phyloP scores from a whole-genome alignment of 192 early-diverging fungal species.

The Martensiomyces pterosporus region DNA sequence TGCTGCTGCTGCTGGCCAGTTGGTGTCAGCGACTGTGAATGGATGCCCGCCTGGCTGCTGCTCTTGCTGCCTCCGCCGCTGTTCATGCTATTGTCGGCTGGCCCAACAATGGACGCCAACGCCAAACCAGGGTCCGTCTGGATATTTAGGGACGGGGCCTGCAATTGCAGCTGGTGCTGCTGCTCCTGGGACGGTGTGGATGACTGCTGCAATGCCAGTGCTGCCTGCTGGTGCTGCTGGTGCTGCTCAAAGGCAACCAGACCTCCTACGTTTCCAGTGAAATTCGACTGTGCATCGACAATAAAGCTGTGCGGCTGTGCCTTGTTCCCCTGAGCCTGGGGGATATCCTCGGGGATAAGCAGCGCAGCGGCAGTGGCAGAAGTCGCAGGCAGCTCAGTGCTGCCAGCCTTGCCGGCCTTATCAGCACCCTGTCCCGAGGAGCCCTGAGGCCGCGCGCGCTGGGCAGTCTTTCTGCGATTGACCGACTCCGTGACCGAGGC shows the following conservation, averaged over 20 bases:
- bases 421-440: too few species aligned
- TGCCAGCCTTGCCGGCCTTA: too few species aligned
- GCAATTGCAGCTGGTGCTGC: background rate
- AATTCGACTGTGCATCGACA: too few species aligned
- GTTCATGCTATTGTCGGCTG: background rate
- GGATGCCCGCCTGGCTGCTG: background rate
- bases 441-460: conserved; percentile 30
- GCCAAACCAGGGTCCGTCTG: background rate
- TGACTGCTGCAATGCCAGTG: background rate
- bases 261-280: too few species aligned
- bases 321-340: too few species aligned
- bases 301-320: too few species aligned
- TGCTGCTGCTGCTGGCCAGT: background rate
- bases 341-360: conserved; percentile 1
- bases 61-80: background rate
- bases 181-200: background rate
- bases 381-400: background rate
- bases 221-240: background rate
- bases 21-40: background rate
- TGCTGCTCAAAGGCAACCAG: conserved; percentile 1
- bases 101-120: conserved; percentile 1
- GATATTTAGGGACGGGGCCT: conserved; percentile 1
- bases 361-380: background rate
- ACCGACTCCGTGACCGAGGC: conserved; percentile 47
- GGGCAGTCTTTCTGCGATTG: conserved; percentile 43